Evolutionary conservation across 2,329 filamentous ascomycete genomes (phyloP), one percentile per base, ranked within the genome.

Genomic region (Colletotrichum lupini): DNA sequence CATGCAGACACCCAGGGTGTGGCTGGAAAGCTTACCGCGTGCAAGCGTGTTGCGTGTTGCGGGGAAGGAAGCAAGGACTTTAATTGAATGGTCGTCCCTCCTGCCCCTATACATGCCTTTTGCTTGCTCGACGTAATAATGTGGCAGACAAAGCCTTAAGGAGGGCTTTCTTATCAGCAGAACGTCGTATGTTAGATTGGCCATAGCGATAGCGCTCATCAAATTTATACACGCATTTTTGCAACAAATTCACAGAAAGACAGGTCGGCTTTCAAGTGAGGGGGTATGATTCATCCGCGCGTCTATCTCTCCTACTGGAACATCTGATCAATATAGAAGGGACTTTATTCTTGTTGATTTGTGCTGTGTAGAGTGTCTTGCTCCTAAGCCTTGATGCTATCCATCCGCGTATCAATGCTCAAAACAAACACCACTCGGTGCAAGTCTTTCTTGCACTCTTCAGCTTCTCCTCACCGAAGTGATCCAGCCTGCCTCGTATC

Each of bases 51-150:
- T 35, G 30, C 67, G 57, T 74, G 57, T 66, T 74, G 72, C 72
- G 72, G 72, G 72, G 72, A 72, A 68, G 72, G 68, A 72, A 68
- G 67, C 72, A 74, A 67, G 68, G 72, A 74, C 62, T 64, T 74
- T 74, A 72, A 74, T 72, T 74, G 68, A 74, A 62, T 62, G 65
- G 32, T 16, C 16, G 16, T 55, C 24, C 37, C 53, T 59, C 14
- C 49, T 58, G 49, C 26, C 16, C 49, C 53, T 28, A n/a, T 9
- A 53, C 14, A 35, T 35, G 22, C 26, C 26, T 49, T 35, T 22
- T 53, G 30, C 26, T 55, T 14, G n/a, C 24, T 35, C 22, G 37
- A 24, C 56, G 14, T 49, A n/a, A 7, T 2, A 52, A 46, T 42
- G 19, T 49, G 30, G 32, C 19, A 22, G 32, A 57, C 56, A 61